A percentile compares a stretch with the other conserved stretches of the same genome.
phyloP scores from a whole-genome alignment of 805 yeast species.

The Lachancea nothofagi region DNA sequence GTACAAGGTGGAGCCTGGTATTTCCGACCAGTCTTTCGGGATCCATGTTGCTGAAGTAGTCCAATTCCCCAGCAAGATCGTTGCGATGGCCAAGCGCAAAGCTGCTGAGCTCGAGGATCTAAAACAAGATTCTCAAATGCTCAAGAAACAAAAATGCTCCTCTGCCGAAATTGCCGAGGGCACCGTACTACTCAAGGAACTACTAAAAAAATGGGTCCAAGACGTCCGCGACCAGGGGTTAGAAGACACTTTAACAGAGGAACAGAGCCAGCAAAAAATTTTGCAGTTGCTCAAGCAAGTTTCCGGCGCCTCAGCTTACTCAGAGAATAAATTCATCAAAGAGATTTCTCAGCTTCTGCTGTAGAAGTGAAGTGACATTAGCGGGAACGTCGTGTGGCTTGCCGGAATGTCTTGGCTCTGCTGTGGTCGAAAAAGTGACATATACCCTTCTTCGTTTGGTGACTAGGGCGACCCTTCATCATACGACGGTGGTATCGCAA shows the following conservation, averaged over 20 bases:
- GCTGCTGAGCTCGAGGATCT: slow-evolving; percentile 78
- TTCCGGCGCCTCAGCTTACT: slow-evolving; percentile 1
- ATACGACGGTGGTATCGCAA: too few relatives aligned
- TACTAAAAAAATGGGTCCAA: slow-evolving; percentile 51
- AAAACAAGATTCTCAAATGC: slow-evolving; percentile 37
- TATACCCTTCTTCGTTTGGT: too few relatives aligned
- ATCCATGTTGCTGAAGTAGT: slow-evolving; percentile 97
- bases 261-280: slow-evolving; percentile 28
- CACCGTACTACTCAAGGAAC: slow-evolving; percentile 40
- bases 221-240: slow-evolving; percentile 34
- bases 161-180: slow-evolving; percentile 47
- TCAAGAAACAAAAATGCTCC: slow-evolving; percentile 46
- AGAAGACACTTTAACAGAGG: slow-evolving; percentile 30
- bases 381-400: neutral
- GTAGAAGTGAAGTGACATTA: slow-evolving; percentile 2
- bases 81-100: slow-evolving; percentile 92
- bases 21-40: slow-evolving; percentile 93
- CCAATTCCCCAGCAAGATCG: slow-evolving; percentile 83
- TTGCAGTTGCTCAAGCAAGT: slow-evolving; percentile 18
- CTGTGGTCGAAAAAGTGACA: too few relatives aligned
- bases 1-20: slow-evolving; percentile 94
- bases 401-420: too few relatives aligned
- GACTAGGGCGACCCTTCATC: too few relatives aligned
- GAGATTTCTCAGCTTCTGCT: slow-evolving; percentile 6
- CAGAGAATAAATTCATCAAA: slow-evolving; percentile 8